phyloP scores from a whole-genome alignment of 179 eudicot species.

The Gypsophila paniculata region DNA sequence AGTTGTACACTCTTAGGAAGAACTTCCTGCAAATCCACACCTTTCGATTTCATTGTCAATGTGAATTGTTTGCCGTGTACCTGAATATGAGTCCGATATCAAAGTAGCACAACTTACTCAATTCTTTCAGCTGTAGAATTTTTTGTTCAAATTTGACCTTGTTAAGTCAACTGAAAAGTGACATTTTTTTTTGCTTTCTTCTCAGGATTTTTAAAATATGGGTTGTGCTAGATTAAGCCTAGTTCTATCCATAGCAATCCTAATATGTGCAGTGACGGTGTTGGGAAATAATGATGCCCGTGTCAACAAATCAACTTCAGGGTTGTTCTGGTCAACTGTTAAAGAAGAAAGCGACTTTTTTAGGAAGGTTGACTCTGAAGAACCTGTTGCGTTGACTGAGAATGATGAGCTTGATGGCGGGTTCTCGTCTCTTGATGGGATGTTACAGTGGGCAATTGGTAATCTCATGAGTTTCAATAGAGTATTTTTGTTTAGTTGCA shows the following conservation, averaged over 20 bases:
- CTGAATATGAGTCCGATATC: background rate
- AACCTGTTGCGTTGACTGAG: conserved; percentile 35
- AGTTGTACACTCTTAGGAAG: background rate
- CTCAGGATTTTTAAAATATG: conserved; percentile 24
- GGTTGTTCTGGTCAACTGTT: conserved; percentile 52
- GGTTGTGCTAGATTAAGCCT: conserved; percentile 28
- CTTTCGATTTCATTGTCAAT: background rate
- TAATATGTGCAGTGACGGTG: conserved; percentile 20
- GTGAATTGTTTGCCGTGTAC: background rate
- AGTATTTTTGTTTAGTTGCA: background rate
- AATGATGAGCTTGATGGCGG: conserved; percentile 81
- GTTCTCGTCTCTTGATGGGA: conserved; percentile 83
- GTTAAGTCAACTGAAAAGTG: background rate
- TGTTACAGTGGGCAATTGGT: conserved; percentile 98
- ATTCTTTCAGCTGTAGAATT: background rate
- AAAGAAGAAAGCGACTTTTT: conserved; percentile 51
- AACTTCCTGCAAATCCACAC: background rate
- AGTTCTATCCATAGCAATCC: conserved; percentile 23
- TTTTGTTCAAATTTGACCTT: background rate
- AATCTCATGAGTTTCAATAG: conserved; percentile 15
- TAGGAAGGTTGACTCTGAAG: conserved; percentile 47
- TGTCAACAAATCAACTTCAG: conserved; percentile 37
- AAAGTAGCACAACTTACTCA: background rate
- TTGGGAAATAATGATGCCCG: conserved; percentile 33
- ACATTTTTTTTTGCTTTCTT: background rate